Percentiles rank a stretch among this genome's conserved stretches.
Evolutionary conservation across 148 eudicot genomes (phyloP).

Genomic region (Vaccinium corymbosum): DNA sequence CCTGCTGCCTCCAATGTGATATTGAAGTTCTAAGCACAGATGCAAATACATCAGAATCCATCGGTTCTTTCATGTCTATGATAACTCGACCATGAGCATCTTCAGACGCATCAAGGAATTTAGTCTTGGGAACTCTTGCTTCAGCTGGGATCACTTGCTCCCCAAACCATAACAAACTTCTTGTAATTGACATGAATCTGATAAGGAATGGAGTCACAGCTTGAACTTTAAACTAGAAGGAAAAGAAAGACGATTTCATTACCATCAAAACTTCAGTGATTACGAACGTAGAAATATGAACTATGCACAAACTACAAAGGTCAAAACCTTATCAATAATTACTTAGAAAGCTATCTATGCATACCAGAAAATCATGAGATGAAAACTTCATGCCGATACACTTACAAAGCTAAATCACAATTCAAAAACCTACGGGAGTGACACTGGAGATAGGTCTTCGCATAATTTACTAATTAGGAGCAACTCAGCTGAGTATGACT

Average conservation of each 20-base stretch:
- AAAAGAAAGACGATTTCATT: neutral
- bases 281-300: neutral
- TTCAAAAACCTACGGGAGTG: neutral
- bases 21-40: constrained; percentile 47
- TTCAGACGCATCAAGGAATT: constrained; percentile 21
- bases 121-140: neutral
- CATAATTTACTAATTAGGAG: neutral
- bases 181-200: constrained; percentile 11
- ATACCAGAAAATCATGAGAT: neutral
- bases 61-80: constrained; percentile 44
- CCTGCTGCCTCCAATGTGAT: constrained; percentile 46
- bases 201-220: neutral
- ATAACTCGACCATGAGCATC: constrained; percentile 47
- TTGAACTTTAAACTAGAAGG: neutral
- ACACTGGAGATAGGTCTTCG: neutral
- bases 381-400: neutral
- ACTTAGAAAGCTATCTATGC: neutral
- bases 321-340: neutral
- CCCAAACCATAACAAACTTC: neutral
- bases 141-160: neutral
- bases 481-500: neutral
- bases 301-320: neutral
- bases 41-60: constrained; percentile 35
- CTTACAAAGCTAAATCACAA: neutral
- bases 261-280: neutral